A percentile compares a stretch with the other conserved stretches of the same genome.
These are phyloP conservation scores for Backusella morwellensis DNA, from an alignment of 192 early-diverging fungal genomes.

Conservation along the genomic window DNA sequence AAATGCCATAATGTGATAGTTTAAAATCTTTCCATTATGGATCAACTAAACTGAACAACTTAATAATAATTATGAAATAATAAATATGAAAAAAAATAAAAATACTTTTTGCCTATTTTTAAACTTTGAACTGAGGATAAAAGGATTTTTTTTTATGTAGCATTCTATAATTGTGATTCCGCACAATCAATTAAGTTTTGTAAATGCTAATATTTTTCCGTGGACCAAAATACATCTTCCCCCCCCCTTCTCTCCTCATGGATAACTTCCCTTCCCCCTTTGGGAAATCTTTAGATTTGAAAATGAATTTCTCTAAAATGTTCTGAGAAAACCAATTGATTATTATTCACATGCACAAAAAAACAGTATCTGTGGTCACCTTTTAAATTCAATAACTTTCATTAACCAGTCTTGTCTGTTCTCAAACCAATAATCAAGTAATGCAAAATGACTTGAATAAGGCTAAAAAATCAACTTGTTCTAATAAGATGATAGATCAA, in stretches of 20 bases:
- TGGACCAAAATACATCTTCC: background rate
- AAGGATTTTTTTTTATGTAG: background rate
- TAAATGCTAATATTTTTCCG: background rate
- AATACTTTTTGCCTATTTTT: background rate
- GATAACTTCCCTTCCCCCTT: background rate
- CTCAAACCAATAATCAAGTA: background rate
- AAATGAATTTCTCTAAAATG: background rate
- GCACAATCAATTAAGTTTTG: background rate
- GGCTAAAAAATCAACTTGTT: background rate
- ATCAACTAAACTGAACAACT: background rate
- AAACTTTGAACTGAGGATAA: background rate
- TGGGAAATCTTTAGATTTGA: slow-evolving; percentile 1
- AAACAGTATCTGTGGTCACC: background rate
- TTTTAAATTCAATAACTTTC: background rate
- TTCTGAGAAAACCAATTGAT: background rate
- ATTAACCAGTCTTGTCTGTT: slow-evolving; percentile 1
- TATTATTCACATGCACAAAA: slow-evolving; percentile 1
- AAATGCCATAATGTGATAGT: background rate
- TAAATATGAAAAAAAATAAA: background rate
- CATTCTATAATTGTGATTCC: background rate
- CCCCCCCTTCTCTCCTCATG: background rate
- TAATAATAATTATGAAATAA: background rate
- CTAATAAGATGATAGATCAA: background rate
- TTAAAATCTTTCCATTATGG: background rate
- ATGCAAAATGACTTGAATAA: slow-evolving; percentile 2